These are phyloP conservation scores for Metschnikowia chrysomelidarum DNA, from an alignment of 805 yeast species.

Conservation along the genomic window DNA sequence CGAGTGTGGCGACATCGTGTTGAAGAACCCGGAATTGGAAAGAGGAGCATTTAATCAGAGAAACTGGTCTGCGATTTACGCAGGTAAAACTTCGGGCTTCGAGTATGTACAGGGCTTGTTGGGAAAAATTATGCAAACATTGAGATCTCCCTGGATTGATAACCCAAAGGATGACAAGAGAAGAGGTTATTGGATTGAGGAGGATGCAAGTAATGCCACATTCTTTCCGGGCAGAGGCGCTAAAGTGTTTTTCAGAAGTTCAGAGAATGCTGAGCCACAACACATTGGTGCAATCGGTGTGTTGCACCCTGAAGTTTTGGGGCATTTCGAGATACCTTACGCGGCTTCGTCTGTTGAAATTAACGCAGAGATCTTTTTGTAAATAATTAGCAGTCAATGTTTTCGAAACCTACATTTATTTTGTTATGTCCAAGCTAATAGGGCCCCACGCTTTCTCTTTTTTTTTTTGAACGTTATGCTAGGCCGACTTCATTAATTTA, in stretches of 20 bases:
- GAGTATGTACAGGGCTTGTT: slow-evolving; percentile 92
- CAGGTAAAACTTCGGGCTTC: slow-evolving; percentile 94
- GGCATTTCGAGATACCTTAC: slow-evolving; percentile 82
- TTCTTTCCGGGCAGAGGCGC: slow-evolving; percentile 99
- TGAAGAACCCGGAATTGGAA: slow-evolving; percentile 76
- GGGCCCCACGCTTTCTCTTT: not conserved
- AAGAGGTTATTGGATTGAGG: slow-evolving; percentile 87
- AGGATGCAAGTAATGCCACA: slow-evolving; percentile 62
- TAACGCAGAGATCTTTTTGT: slow-evolving; percentile 84
- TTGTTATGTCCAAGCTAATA: not conserved
- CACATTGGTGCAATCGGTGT: slow-evolving; percentile 88
- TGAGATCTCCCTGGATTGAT: slow-evolving; percentile 82
- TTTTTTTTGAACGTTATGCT: not conserved
- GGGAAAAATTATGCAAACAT: slow-evolving; percentile 93
- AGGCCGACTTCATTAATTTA: no score
- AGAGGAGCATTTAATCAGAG: slow-evolving; percentile 91
- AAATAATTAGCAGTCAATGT: no score
- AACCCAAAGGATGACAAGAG: slow-evolving; percentile 46
- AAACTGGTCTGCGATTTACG: slow-evolving; percentile 91
- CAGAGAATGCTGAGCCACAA: slow-evolving; percentile 53
- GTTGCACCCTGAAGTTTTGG: slow-evolving; percentile 91
- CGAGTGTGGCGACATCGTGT: slow-evolving; percentile 92
- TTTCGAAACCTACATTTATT: not conserved
- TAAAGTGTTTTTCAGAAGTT: slow-evolving; percentile 68
- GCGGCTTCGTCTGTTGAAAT: slow-evolving; percentile 92